These are phyloP conservation scores for Adansonia digitata DNA, from an alignment of 345 rosid species.

Conservation along the genomic window DNA sequence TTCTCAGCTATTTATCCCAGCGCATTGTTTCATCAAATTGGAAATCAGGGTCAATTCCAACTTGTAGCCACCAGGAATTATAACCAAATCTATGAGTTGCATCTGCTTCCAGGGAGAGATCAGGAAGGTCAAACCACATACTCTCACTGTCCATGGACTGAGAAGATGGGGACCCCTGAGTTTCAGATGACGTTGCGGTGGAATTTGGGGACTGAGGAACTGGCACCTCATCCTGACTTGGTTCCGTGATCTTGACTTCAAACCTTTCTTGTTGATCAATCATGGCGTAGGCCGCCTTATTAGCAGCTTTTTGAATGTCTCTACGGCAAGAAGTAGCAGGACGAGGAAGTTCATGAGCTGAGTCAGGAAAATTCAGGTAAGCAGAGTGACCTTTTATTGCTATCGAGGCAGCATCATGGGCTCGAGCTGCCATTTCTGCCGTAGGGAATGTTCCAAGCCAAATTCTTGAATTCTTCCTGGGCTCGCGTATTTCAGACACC, in stretches of 20 bases:
- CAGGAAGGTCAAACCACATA: slow-evolving; percentile 21
- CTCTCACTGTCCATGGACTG: neutral
- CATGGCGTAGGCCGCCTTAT: slow-evolving; percentile 4
- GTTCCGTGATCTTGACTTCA: neutral
- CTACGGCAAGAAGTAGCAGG: slow-evolving; percentile 2
- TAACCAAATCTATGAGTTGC: neutral
- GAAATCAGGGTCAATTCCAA: slow-evolving; percentile 12
- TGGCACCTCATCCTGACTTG: neutral
- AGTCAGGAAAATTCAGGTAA: slow-evolving; percentile 16
- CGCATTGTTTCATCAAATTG: slow-evolving; percentile 1
- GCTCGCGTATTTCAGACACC: slow-evolving; percentile 21
- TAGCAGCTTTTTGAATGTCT: slow-evolving; percentile 18
- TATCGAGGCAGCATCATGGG: slow-evolving; percentile 19
- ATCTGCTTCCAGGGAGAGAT: slow-evolving; percentile 8
- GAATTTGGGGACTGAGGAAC: neutral
- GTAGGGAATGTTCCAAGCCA: slow-evolving; percentile 23
- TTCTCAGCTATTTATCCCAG: neutral
- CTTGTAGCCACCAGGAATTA: slow-evolving; percentile 10
- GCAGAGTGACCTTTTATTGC: slow-evolving; percentile 18
- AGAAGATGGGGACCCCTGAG: neutral
- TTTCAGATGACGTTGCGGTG: neutral
- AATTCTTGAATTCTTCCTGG: slow-evolving; percentile 14
- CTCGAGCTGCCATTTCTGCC: slow-evolving; percentile 21
- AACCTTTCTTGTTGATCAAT: neutral
- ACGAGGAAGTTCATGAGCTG: slow-evolving; percentile 16